A percentile compares a stretch with the other conserved stretches of the same genome.
Evolutionary conservation across 768 basidiomycete genomes (phyloP).

Genomic region (Termitomyces sp.): DNA sequence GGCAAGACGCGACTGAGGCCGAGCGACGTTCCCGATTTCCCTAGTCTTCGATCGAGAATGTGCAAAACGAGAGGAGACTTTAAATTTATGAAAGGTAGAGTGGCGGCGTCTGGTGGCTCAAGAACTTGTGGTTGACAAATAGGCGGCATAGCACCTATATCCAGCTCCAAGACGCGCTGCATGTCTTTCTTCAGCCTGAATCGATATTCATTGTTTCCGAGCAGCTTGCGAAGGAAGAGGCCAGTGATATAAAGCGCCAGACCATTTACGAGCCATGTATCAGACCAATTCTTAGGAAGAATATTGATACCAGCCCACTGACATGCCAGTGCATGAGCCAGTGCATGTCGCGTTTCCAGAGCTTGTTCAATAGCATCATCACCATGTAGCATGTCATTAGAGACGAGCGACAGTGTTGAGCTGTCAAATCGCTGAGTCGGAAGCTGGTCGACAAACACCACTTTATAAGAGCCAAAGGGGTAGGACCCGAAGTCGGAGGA

Average conservation of each 20-base stretch:
- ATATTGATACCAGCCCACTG: conserved; percentile 99
- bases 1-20: conserved; percentile 94
- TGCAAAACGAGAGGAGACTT: conserved; percentile 96
- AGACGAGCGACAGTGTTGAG: conserved; percentile 77
- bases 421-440: conserved; percentile 79
- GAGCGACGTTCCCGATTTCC: conserved; percentile 92
- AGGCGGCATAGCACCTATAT: conserved; percentile 86
- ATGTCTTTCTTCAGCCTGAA: conserved; percentile 96
- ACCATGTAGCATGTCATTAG: conserved; percentile 79
- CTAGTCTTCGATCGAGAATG: conserved; percentile 89
- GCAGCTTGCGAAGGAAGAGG: conserved; percentile 77
- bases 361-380: conserved; percentile 92
- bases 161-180: conserved; percentile 84
- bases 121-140: conserved; percentile 86
- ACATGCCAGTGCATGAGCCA: conserved; percentile 86
- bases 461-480: conserved; percentile 91
- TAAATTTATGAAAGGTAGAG: conserved; percentile 86
- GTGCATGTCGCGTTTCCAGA: conserved; percentile 80
- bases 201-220: conserved; percentile 97
- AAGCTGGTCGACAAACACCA: conserved; percentile 91
- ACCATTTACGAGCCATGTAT: conserved; percentile 96
- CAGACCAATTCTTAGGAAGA: conserved; percentile 88
- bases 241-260: conserved; percentile 88
- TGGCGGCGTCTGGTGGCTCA: conserved; percentile 79
- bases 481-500: conserved; percentile 92